These are phyloP conservation scores for Tricholoma flavovirens DNA, from an alignment of 768 basidiomycete genomes.

Conservation along the genomic window DNA sequence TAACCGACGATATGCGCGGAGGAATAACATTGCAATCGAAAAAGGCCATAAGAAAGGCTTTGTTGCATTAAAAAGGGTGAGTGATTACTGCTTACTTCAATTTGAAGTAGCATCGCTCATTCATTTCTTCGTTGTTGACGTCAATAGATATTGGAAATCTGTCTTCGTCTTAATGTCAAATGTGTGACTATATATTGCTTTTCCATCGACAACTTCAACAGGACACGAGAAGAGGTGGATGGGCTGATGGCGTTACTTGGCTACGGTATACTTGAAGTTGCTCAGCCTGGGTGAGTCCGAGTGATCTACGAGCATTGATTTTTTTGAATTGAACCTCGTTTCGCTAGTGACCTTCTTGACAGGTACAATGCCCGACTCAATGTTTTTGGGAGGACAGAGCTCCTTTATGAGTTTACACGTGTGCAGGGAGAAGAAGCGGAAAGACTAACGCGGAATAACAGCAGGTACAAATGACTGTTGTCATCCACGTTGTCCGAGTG, in stretches of 20 bases:
- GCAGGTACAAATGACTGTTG: constrained; percentile 37
- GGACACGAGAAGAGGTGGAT: constrained; percentile 79
- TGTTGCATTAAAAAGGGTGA: constrained; percentile 67
- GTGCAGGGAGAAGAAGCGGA: constrained; percentile 64
- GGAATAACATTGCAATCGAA: constrained; percentile 52
- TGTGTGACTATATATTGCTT: constrained; percentile 93
- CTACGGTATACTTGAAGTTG: constrained; percentile 68
- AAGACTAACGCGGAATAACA: constrained; percentile 63
- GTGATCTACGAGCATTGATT: background rate
- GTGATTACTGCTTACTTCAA: constrained; percentile 18
- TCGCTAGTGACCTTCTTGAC: background rate
- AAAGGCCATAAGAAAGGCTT: constrained; percentile 88
- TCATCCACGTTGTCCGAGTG: background rate
- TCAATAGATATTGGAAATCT: constrained; percentile 29
- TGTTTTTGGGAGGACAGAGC: constrained; percentile 62
- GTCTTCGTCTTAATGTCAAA: constrained; percentile 68
- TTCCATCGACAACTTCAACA: constrained; percentile 94
- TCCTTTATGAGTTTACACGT: constrained; percentile 70
- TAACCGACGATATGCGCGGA: constrained; percentile 84
- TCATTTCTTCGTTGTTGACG: constrained; percentile 8
- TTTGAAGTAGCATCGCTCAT: constrained; percentile 58
- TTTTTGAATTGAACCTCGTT: background rate
- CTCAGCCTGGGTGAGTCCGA: constrained; percentile 65
- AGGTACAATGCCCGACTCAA: constrained; percentile 73
- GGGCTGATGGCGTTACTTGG: constrained; percentile 84